These are phyloP conservation scores for Xylariaceae sp. DNA, from an alignment of 2,329 filamentous ascomycete species.

Conservation along the genomic window DNA sequence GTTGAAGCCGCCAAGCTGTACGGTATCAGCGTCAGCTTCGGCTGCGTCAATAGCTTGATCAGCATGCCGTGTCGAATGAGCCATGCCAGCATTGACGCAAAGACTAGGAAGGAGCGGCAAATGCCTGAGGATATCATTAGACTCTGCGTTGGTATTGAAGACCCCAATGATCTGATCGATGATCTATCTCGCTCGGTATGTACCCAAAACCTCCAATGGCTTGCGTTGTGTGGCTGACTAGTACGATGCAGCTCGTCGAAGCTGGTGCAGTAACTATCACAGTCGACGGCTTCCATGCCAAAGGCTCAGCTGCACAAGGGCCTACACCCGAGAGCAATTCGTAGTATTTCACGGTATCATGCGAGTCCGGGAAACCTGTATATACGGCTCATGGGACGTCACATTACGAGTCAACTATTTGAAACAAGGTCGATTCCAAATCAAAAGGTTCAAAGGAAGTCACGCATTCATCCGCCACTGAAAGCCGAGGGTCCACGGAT, in stretches of 20 bases:
- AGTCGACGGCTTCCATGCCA: constrained; percentile 71
- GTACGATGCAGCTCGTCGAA: constrained; percentile 65
- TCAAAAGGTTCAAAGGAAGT: too few species aligned
- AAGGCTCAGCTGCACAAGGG: constrained; percentile 14
- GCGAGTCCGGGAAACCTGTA: too few species aligned
- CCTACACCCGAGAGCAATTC: too few species aligned
- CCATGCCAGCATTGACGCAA: constrained; percentile 94
- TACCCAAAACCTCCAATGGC: constrained; percentile 3
- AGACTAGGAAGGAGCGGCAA: constrained; percentile 78
- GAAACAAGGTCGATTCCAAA: too few species aligned
- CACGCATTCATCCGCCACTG: too few species aligned
- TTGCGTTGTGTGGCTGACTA: constrained; percentile 11
- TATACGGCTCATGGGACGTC: too few species aligned
- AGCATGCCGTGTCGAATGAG: constrained; percentile 99
- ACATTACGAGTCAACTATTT: too few species aligned
- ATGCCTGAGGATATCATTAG: constrained; percentile 97
- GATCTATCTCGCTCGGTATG: constrained; percentile 82
- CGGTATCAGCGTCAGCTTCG: constrained; percentile 95
- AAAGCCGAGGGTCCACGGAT: too few species aligned
- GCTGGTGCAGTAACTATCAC: constrained; percentile 86
- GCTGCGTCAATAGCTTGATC: constrained; percentile 96
- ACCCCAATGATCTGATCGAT: constrained; percentile 83
- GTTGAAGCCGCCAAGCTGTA: constrained; percentile 88
- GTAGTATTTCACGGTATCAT: too few species aligned
- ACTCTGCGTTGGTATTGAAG: constrained; percentile 93